phyloP scores from a whole-genome alignment of 768 basidiomycete species.

The Russula virescens region DNA sequence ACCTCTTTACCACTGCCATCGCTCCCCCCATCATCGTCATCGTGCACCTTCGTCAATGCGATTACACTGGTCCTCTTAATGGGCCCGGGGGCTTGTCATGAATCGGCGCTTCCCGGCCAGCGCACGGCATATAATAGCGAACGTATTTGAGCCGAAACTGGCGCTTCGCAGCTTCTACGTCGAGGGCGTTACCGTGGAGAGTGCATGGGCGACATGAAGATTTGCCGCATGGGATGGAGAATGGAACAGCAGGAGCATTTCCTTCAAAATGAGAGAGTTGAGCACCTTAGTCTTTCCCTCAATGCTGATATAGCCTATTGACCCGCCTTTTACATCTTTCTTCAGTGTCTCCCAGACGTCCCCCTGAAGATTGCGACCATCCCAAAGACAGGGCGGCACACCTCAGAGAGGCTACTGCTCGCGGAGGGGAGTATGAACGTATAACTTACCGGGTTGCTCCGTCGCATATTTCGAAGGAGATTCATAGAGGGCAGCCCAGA shows the following conservation, averaged over 20 bases:
- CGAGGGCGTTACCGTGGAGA: slow-evolving; percentile 42
- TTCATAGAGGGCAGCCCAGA: slow-evolving; percentile 73
- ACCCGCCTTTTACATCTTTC: slow-evolving; percentile 84
- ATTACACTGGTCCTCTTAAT: no score
- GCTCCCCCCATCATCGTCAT: no score
- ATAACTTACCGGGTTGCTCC: slow-evolving; percentile 51
- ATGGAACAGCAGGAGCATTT: slow-evolving; percentile 71
- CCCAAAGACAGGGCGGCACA: no score
- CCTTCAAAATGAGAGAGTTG: slow-evolving; percentile 39
- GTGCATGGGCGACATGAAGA: slow-evolving; percentile 56
- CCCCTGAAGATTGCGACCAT: no score
- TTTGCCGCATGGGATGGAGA: slow-evolving; percentile 58
- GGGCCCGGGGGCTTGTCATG: slow-evolving; percentile 38
- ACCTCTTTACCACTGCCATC: no score
- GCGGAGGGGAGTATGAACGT: neutral
- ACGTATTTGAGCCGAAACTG: slow-evolving; percentile 60
- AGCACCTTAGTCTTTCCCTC: slow-evolving; percentile 6
- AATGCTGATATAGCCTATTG: slow-evolving; percentile 44
- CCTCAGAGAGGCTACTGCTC: no score
- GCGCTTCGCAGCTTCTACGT: slow-evolving; percentile 44
- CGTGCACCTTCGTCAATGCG: no score
- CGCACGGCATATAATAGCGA: slow-evolving; percentile 64
- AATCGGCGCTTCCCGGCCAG: slow-evolving; percentile 72
- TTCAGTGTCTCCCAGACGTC: slow-evolving; percentile 82
- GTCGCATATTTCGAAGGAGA: slow-evolving; percentile 49